A percentile compares a stretch with the other conserved stretches of the same genome.
Evolutionary conservation across 495 filamentous ascomycete genomes (phyloP).

Genomic region (Penicillium coprophilum): DNA sequence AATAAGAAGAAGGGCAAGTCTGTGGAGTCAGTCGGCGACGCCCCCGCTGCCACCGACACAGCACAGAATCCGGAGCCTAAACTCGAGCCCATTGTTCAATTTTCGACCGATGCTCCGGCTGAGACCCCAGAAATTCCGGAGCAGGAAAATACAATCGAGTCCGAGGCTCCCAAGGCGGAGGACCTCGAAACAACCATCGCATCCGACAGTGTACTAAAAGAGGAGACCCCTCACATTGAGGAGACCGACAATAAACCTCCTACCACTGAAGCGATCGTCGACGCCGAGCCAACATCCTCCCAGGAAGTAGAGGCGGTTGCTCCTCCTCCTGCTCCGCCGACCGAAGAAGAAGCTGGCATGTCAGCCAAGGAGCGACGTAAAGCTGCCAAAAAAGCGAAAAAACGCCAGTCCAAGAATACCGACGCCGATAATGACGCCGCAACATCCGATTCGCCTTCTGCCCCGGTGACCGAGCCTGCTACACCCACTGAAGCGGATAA

Average conservation of each 20-base stretch:
- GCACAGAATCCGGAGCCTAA: conserved; percentile 7
- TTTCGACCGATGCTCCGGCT: not conserved
- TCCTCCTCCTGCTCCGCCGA: conserved; percentile 18
- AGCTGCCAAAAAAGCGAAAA: conserved; percentile 50
- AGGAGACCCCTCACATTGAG: conserved; percentile 11
- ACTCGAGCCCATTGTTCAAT: not conserved
- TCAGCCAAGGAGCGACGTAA: conserved; percentile 46
- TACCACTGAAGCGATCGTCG: conserved; percentile 6
- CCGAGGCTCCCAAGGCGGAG: conserved; percentile 1
- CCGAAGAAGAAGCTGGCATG: conserved; percentile 32
- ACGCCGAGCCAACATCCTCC: conserved; percentile 12
- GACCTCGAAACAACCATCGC: conserved; percentile 11
- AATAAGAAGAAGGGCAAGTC: conserved; percentile 48
- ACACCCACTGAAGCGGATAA: conserved; percentile 16
- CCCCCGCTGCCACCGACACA: conserved; percentile 6
- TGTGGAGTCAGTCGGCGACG: conserved; percentile 25
- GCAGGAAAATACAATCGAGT: conserved; percentile 1
- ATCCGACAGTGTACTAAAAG: conserved; percentile 4
- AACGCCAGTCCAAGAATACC: conserved; percentile 36
- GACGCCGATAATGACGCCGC: conserved; percentile 22
- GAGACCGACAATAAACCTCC: conserved; percentile 10
- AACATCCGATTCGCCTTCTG: conserved; percentile 5
- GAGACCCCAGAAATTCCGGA: not conserved
- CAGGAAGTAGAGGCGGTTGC: conserved; percentile 16
- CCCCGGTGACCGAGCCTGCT: conserved; percentile 4